phyloP scores from a whole-genome alignment of 2,329 filamentous ascomycete species.

The Mycosphaerella arachidis region DNA sequence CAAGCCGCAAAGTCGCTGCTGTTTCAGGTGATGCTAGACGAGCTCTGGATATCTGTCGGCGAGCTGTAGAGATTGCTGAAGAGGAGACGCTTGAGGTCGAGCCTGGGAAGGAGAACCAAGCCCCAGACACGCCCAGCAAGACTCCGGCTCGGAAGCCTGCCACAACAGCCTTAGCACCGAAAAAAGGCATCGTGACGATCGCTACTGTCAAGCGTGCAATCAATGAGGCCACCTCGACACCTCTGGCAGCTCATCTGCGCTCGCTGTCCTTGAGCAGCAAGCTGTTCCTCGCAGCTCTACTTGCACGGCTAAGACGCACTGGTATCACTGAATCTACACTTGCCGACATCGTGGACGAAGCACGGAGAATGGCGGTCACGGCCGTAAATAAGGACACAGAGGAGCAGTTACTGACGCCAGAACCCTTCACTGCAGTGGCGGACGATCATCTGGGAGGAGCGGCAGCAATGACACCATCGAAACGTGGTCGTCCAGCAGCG shows the following conservation, averaged over 20 bases:
- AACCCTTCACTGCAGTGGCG: constrained; percentile 26
- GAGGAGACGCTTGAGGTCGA: constrained; percentile 49
- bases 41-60: constrained; percentile 88
- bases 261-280: constrained; percentile 77
- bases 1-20: constrained; percentile 90
- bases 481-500: constrained; percentile 30
- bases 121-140: constrained; percentile 61
- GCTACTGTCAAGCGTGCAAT: constrained; percentile 91
- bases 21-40: constrained; percentile 91
- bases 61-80: constrained; percentile 93
- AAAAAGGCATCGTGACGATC: constrained; percentile 70
- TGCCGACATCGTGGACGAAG: constrained; percentile 85
- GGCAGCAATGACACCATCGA: constrained; percentile 28
- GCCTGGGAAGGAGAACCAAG: constrained; percentile 31
- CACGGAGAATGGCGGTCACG: constrained; percentile 62
- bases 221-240: constrained; percentile 88
- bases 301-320: constrained; percentile 73
- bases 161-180: constrained; percentile 29
- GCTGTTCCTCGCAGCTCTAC: constrained; percentile 75
- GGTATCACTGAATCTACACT: constrained; percentile 83
- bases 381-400: constrained; percentile 56
- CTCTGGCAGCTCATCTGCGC: constrained; percentile 82
- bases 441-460: constrained; percentile 28
- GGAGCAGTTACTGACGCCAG: constrained; percentile 52
- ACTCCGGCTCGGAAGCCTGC: constrained; percentile 35